Conservation (phyloP, 208 protist species). For the Acanthamoeba castellanii region DNA sequence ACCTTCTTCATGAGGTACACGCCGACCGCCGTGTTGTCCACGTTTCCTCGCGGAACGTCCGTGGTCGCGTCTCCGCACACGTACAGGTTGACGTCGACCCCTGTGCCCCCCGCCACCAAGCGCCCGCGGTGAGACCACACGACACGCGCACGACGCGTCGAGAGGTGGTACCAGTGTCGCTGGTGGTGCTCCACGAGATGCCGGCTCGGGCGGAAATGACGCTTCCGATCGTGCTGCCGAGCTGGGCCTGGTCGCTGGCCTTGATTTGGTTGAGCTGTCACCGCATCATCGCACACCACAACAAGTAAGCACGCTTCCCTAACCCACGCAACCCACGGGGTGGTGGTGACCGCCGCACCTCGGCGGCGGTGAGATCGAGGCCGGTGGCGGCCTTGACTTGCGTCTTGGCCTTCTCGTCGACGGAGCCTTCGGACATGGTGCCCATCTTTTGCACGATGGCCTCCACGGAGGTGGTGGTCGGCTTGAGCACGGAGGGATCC, state of each 20-base stretch:
- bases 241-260: neutral
- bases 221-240: neutral
- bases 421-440: neutral
- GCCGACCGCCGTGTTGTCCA: slow-evolving; percentile 48
- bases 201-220: neutral
- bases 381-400: neutral
- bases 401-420: neutral
- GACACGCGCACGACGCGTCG: neutral
- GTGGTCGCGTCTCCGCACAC: slow-evolving; percentile 2
- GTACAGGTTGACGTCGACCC: slow-evolving; percentile 40
- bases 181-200: neutral
- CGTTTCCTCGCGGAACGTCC: slow-evolving; percentile 47
- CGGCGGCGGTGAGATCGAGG: neutral
- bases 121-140: neutral
- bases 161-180: neutral
- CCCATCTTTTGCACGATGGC: neutral
- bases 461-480: neutral
- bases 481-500: neutral
- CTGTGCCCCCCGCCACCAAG: neutral
- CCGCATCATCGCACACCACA: neutral
- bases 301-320: neutral
- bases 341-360: neutral
- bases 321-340: neutral
- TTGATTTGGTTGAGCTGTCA: neutral
- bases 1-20: slow-evolving; percentile 51